phyloP scores from a whole-genome alignment of 805 yeast genomes.

The Priceomyces carsonii region DNA sequence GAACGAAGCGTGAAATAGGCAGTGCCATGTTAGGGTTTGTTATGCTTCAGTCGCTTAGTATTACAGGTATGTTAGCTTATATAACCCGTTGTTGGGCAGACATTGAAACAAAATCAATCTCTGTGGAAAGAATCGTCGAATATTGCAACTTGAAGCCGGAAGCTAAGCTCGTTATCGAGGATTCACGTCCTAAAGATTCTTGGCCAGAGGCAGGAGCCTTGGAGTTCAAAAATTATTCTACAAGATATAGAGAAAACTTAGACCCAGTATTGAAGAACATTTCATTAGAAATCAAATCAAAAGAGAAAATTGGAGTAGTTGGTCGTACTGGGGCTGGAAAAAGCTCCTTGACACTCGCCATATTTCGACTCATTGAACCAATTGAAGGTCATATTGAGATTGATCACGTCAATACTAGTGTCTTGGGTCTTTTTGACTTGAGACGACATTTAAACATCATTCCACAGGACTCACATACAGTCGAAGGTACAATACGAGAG shows the following conservation, averaged over 20 bases:
- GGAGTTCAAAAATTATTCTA: slow-evolving; percentile 69
- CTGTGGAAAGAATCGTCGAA: slow-evolving; percentile 39
- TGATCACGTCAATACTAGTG: slow-evolving; percentile 66
- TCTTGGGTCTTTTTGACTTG: slow-evolving; percentile 74
- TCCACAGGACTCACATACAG: slow-evolving; percentile 93
- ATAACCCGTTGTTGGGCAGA: slow-evolving; percentile 36
- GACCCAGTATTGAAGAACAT: slow-evolving; percentile 77
- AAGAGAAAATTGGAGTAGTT: slow-evolving; percentile 91
- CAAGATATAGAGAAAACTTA: slow-evolving; percentile 79
- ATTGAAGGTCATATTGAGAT: slow-evolving; percentile 68
- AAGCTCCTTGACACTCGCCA: slow-evolving; percentile 78
- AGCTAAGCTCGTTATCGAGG: slow-evolving; percentile 43
- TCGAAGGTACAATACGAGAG: slow-evolving; percentile 82
- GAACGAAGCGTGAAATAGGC: slow-evolving; percentile 21
- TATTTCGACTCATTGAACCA: slow-evolving; percentile 83
- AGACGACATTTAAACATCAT: slow-evolving; percentile 79
- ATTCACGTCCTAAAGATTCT: slow-evolving; percentile 33
- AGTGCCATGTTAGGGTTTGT: slow-evolving; percentile 40
- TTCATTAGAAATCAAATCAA: slow-evolving; percentile 60
- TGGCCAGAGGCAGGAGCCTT: slow-evolving; percentile 81
- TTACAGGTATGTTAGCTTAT: slow-evolving; percentile 30
- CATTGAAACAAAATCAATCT: slow-evolving; percentile 32
- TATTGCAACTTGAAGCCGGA: slow-evolving; percentile 42
- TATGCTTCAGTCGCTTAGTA: slow-evolving; percentile 35
- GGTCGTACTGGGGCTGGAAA: slow-evolving; percentile 98